Evolutionary conservation across 352 stramenopile species (phyloP).

Genomic region (Plasmopara muralis): DNA sequence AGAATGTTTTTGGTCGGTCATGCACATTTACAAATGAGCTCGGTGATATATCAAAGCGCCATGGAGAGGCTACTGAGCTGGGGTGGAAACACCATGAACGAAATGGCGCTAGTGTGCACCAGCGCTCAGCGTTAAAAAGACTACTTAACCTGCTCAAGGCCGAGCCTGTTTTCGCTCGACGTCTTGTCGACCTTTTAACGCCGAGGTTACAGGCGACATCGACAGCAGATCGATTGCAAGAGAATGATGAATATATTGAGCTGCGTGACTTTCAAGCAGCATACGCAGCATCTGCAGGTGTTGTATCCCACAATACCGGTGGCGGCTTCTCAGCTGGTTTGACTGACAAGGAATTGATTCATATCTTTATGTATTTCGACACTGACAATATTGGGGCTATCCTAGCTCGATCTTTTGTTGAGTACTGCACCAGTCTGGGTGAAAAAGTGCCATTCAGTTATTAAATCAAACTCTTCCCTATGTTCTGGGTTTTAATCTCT

Average conservation of each 20-base stretch:
- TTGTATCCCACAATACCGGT: slow-evolving; percentile 4
- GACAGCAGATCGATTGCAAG: slow-evolving; percentile 12
- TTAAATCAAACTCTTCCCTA: not conserved
- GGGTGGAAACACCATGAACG: slow-evolving; percentile 41
- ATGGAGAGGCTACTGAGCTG: slow-evolving; percentile 65
- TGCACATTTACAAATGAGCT: slow-evolving; percentile 76
- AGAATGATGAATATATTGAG: slow-evolving; percentile 34
- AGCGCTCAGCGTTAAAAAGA: slow-evolving; percentile 50
- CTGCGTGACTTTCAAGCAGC: slow-evolving; percentile 38
- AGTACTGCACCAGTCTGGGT: slow-evolving; percentile 30
- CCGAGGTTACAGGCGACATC: slow-evolving; percentile 1
- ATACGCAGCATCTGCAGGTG: slow-evolving; percentile 11
- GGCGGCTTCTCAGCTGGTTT: slow-evolving; percentile 16
- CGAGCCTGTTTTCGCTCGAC: slow-evolving; percentile 14
- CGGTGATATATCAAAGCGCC: slow-evolving; percentile 46
- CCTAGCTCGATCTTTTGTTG: slow-evolving; percentile 25
- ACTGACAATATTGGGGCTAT: slow-evolving; percentile 56
- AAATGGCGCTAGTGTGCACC: slow-evolving; percentile 46
- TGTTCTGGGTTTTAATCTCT: not conserved
- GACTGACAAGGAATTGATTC: slow-evolving; percentile 52
- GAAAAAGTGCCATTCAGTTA: slow-evolving; percentile 16
- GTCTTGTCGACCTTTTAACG: slow-evolving; percentile 21
- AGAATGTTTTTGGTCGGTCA: slow-evolving; percentile 55
- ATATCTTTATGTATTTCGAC: slow-evolving; percentile 80
- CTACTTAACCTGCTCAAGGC: slow-evolving; percentile 24